Conservation (phyloP, 768 basidiomycete genomes). For the Naganishia antarctica region DNA sequence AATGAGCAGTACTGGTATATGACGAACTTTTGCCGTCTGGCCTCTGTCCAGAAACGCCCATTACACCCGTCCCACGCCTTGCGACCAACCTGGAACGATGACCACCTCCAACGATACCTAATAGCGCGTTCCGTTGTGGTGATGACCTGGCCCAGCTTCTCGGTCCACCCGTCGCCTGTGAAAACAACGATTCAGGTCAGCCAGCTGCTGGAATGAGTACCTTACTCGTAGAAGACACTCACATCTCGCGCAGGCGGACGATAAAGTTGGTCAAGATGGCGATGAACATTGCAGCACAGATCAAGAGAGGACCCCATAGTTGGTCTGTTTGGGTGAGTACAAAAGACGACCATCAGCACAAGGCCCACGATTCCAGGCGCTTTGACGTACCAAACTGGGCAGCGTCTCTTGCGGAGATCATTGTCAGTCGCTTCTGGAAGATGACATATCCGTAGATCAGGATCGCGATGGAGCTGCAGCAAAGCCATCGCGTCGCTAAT, state of each 20-base stretch:
- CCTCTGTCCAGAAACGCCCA: too few species aligned
- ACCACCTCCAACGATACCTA: neutral
- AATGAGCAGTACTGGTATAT: too few species aligned
- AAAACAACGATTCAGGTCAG: neutral
- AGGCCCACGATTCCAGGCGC: neutral
- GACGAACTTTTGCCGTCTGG: too few species aligned
- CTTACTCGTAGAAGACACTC: neutral
- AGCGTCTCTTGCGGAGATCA: conserved; percentile 83
- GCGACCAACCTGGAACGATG: too few species aligned
- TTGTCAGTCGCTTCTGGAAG: conserved; percentile 80
- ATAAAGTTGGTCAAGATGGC: conserved; percentile 85
- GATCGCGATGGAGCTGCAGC: conserved; percentile 42
- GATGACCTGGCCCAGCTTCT: conserved; percentile 6
- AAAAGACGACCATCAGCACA: conserved; percentile 5
- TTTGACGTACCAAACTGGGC: conserved; percentile 71
- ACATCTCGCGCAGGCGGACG: conserved; percentile 50
- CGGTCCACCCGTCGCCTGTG: conserved; percentile 2
- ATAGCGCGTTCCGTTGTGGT: conserved; percentile 6
- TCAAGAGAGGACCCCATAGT: conserved; percentile 72
- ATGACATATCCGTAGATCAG: conserved; percentile 79
- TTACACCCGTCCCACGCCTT: too few species aligned
- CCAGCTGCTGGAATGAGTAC: neutral
- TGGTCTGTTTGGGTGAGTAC: conserved; percentile 57
- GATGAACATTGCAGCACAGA: conserved; percentile 75
- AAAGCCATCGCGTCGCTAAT: neutral